Evolutionary conservation across 176 grass and related monocot genomes (phyloP).

Genomic region (Cocos nucifera): DNA sequence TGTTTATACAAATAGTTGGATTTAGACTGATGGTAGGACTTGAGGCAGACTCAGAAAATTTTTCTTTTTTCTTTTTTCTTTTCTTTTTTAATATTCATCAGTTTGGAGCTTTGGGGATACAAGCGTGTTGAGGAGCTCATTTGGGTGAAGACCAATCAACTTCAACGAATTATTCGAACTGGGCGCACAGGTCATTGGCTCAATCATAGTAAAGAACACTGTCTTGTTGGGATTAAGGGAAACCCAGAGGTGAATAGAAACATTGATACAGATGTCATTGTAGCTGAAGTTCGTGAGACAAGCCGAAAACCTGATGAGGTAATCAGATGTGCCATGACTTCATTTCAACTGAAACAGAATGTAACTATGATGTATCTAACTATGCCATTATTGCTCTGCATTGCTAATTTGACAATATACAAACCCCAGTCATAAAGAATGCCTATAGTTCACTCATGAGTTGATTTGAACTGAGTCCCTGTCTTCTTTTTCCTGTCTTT

Average conservation of each 20-base stretch:
- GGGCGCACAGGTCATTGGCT: slow-evolving; percentile 98
- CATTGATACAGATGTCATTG: slow-evolving; percentile 97
- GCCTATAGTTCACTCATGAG: too few species aligned
- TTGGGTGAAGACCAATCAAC: slow-evolving; percentile 99
- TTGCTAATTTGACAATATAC: too few species aligned
- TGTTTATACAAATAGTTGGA: too few species aligned
- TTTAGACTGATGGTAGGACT: too few species aligned
- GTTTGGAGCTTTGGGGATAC: slow-evolving; percentile 95
- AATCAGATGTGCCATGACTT: slow-evolving; percentile 6
- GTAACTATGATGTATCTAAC: too few species aligned
- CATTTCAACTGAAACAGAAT: too few species aligned
- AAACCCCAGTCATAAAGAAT: too few species aligned
- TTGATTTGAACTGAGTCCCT: too few species aligned
- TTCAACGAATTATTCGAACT: slow-evolving; percentile 95
- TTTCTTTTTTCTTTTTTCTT: too few species aligned
- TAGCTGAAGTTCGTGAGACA: slow-evolving; percentile 98
- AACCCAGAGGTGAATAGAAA: slow-evolving; percentile 90
- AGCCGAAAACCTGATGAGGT: slow-evolving; percentile 99
- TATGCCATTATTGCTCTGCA: too few species aligned
- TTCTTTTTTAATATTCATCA: slow-evolving; percentile 3
- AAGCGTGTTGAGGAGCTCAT: slow-evolving; percentile 98
- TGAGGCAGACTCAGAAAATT: too few species aligned
- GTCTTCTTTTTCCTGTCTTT: too few species aligned
- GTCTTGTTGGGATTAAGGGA: slow-evolving; percentile 97
- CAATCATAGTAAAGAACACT: slow-evolving; percentile 99